Conservation (phyloP, 305 asterid genomes). For the Plantago coronopus region DNA sequence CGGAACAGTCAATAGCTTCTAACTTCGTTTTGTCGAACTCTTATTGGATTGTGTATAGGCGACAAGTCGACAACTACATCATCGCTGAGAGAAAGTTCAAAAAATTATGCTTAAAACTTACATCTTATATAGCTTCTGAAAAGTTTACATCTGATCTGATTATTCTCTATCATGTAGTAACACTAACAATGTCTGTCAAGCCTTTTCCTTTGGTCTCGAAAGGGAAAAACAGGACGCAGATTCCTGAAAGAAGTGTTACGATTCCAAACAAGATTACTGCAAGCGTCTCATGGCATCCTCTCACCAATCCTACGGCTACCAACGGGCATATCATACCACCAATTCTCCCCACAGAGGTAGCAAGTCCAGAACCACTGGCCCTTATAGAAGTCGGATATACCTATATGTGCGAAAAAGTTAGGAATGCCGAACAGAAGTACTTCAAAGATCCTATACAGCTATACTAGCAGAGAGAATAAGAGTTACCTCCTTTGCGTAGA, state of each 20-base stretch:
- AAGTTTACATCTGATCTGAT: no score
- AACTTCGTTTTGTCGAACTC: no score
- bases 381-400: constrained; percentile 62
- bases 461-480: not conserved
- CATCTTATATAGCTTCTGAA: no score
- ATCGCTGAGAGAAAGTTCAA: no score
- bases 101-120: no score
- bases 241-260: constrained; percentile 38
- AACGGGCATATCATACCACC: constrained; percentile 75
- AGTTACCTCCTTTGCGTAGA: constrained; percentile 28
- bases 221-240: constrained; percentile 42
- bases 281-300: constrained; percentile 51
- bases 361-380: constrained; percentile 57
- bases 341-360: constrained; percentile 56
- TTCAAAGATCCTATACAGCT: no score
- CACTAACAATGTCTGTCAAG: constrained; percentile 31
- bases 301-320: constrained; percentile 58
- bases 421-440: not conserved
- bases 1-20: no score
- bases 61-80: no score
- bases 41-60: no score
- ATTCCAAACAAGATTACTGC: constrained; percentile 42
- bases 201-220: constrained; percentile 55
- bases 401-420: constrained; percentile 21
- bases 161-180: no score